phyloP scores from a whole-genome alignment of 495 filamentous ascomycete genomes.

The Penicillium roqueforti region DNA sequence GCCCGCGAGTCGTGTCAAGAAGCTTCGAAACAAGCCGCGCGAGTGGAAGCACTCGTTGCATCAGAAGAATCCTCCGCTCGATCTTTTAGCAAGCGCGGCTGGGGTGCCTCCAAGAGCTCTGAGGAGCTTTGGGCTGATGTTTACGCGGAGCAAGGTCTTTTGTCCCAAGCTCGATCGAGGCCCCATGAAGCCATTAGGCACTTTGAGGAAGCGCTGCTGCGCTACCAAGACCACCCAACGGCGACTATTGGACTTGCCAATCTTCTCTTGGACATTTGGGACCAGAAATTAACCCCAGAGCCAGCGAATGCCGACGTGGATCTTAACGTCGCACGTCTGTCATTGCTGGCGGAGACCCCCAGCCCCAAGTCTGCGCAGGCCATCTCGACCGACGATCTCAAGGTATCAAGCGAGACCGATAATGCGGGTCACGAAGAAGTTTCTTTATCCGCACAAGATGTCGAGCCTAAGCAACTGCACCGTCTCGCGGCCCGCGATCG shows the following conservation, averaged over 20 bases:
- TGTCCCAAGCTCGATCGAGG: slow-evolving; percentile 56
- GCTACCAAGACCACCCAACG: slow-evolving; percentile 68
- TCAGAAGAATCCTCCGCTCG: slow-evolving; percentile 47
- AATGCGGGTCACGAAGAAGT: slow-evolving; percentile 8
- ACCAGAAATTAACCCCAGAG: slow-evolving; percentile 52
- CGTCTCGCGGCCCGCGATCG: slow-evolving; percentile 81
- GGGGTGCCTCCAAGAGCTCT: slow-evolving; percentile 69
- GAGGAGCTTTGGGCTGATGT: slow-evolving; percentile 81
- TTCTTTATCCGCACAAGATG: slow-evolving; percentile 21
- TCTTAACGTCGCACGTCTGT: slow-evolving; percentile 24
- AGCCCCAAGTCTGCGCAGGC: slow-evolving; percentile 21
- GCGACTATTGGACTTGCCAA: slow-evolving; percentile 80
- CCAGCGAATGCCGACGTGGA: slow-evolving; percentile 32
- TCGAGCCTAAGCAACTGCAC: slow-evolving; percentile 60
- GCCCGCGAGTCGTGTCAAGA: slow-evolving; percentile 74
- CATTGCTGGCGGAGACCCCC: slow-evolving; percentile 19
- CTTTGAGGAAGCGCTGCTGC: slow-evolving; percentile 76
- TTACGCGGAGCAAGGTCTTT: slow-evolving; percentile 67
- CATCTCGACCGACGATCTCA: slow-evolving; percentile 26
- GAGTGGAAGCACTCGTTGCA: slow-evolving; percentile 41
- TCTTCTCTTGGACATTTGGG: slow-evolving; percentile 82
- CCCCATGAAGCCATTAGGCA: slow-evolving; percentile 63
- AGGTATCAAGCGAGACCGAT: slow-evolving; percentile 12
- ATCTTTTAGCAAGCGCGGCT: slow-evolving; percentile 57
- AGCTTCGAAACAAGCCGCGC: slow-evolving; percentile 63